Evolutionary conservation across 2,329 filamentous ascomycete species (phyloP), one percentile per base, ranked within the genome.

Genomic region (Fusarium sublunatum): DNA sequence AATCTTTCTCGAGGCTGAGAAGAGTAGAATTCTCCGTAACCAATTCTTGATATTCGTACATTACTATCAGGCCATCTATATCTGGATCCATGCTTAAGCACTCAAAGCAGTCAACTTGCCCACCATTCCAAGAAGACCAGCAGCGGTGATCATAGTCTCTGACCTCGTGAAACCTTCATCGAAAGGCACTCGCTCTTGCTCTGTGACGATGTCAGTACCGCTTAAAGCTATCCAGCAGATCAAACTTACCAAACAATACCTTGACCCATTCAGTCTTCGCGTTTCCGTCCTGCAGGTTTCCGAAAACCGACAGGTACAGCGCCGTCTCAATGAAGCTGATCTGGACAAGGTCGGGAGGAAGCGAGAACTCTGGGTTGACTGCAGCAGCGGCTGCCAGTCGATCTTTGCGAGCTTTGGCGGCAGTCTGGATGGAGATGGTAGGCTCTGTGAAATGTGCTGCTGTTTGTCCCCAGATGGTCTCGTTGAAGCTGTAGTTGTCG

Each of bases 401-500:
- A 7, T 58, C 50, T 7, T 69, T 69, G 35, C 67, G 65, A 6
- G 61, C 67, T 2, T 41, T 45, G 6, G 67, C 67, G 3, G 67
- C 67, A 2, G 53, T 64, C 32, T 48, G 15, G 12, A 69, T 68
- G 8, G 67, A 70, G 19, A 69, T 69, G n/a, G 56, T 70, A 2
- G 47, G 19, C 24, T 64, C 50, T 0, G 57, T 62, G 11, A 69
- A 69, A 31, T 70, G 67, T 2, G 67, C 51, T 6, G 53, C 44
- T 2, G 65, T 64, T 1, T 42, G 8, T 1, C 34, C 32, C 67
- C 67, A 69, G 36, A 70, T 66, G 24, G 62, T 64, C 53, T 68
- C 24, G 28, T 69, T 69, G 54, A 69, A 69, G 34, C 63, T 69
- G 25, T 60, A 36, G 25, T 70, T 70, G 3, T 69, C 67, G 28